phyloP scores from a whole-genome alignment of 371 early-diverging fungal species.

The Mucor saturninus region DNA sequence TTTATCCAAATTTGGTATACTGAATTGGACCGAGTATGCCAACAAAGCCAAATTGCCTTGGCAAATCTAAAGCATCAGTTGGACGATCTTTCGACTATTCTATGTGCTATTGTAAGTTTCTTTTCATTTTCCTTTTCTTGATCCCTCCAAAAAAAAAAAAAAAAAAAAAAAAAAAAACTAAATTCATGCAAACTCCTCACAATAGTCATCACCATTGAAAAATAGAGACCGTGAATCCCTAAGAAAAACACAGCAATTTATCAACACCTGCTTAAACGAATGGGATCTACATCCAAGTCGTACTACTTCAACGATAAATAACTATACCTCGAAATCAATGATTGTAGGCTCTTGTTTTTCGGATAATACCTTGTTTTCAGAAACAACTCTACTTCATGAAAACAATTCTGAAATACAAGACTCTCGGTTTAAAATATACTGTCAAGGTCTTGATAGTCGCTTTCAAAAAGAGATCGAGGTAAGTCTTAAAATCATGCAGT shows the following conservation, averaged over 20 bases:
- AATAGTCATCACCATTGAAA: conserved; percentile 21
- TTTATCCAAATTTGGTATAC: conserved; percentile 21
- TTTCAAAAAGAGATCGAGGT: conserved; percentile 10
- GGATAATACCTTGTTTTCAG: not conserved
- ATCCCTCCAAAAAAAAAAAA: not conserved
- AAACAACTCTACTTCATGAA: not conserved
- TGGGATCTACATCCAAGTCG: conserved; percentile 3
- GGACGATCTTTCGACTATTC: conserved; percentile 6
- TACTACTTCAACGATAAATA: not conserved
- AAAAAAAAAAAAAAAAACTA: not conserved
- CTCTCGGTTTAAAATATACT: not conserved
- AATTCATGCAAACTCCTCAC: too few species aligned
- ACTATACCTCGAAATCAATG: not conserved
- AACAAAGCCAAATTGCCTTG: conserved; percentile 1
- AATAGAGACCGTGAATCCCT: conserved; percentile 11
- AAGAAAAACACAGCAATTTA: conserved; percentile 12
- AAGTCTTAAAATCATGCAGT: not conserved
- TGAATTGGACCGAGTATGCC: conserved; percentile 16
- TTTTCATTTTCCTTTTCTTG: not conserved
- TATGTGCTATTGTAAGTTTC: conserved; percentile 17
- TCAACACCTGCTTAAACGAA: conserved; percentile 13
- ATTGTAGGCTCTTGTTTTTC: not conserved
- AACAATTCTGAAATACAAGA: not conserved
- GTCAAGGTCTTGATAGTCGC: not conserved
- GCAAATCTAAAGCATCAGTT: conserved; percentile 9